Base-by-base conservation (phyloP, 495 filamentous ascomycete species). In the Penicillium canescens region DNA sequence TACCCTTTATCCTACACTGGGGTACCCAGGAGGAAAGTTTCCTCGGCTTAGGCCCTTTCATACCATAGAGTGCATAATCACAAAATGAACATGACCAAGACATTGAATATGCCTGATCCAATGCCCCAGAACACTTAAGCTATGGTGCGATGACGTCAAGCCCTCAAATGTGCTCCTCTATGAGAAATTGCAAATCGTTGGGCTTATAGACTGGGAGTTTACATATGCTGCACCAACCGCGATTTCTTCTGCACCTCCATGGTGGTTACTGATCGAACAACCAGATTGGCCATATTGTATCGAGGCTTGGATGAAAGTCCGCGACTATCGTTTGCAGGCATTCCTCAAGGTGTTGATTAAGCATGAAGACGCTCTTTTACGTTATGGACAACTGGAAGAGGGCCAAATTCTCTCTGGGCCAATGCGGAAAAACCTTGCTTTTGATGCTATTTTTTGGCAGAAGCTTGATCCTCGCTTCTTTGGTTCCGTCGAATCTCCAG, bases 11-110 rank as follows among this genome's bases (percentile, higher is more conserved):
- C 42, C 55, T 71, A 5, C 61, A 70, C 49, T 73, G 53, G 57
- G 74, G 68, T 6, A 62, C 55, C 13, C 56, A 43, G 14, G 41
- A 63, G n/a, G 50, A 65, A 8, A 56, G 33, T 40, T 57, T 58
- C 14, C 23, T 57, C 1, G 56, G 61, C 2, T 20, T 77, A 26
- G 69, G 73, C 3, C 71, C 76, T 3, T 80, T 73, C 48, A 73
- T 78, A 73, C 46, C 16, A 52, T 57, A 48, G 70, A 75, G 2
- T 73, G 74, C 49, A 60, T 78, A 54, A 71, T 7, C 62, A 76
- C 49, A 33, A 60, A 0, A 45, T 39, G 16, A 63, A 37, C 10
- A 61, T 79, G 52, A 60, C 55, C 24, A 51, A 62, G 8, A 54
- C 59, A 3, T 67, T 78, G 3, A 51, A 55, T 1, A 68, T 56